These are phyloP conservation scores for Cladosporium oxysporum DNA, from an alignment of 2,329 filamentous ascomycete genomes.

Conservation along the genomic window DNA sequence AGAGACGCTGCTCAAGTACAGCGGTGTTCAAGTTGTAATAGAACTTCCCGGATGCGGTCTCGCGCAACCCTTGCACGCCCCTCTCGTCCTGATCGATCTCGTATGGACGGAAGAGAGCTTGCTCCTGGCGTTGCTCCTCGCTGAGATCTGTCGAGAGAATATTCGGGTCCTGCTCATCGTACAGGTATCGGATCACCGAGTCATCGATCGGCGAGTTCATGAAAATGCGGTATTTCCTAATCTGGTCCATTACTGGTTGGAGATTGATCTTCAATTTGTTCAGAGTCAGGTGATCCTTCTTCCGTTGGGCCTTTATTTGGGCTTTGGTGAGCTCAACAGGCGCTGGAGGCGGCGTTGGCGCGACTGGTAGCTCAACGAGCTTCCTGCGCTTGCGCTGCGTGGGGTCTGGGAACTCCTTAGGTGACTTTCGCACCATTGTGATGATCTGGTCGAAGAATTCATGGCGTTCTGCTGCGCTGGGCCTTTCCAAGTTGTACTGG, in stretches of 20 bases:
- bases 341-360: constrained; percentile 64
- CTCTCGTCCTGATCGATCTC: constrained; percentile 78
- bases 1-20: constrained; percentile 92
- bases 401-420: constrained; percentile 83
- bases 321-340: constrained; percentile 66
- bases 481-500: constrained; percentile 67
- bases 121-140: constrained; percentile 55
- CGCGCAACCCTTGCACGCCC: constrained; percentile 72
- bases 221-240: constrained; percentile 82
- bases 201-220: constrained; percentile 64
- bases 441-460: constrained; percentile 79
- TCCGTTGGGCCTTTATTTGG: constrained; percentile 76
- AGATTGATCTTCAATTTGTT: constrained; percentile 87
- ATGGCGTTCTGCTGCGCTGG: constrained; percentile 62
- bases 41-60: constrained; percentile 76
- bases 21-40: constrained; percentile 94
- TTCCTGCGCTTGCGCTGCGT: constrained; percentile 82
- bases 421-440: constrained; percentile 74
- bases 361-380: constrained; percentile 74
- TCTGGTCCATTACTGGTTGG: constrained; percentile 95
- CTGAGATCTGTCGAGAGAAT: constrained; percentile 62
- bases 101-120: constrained; percentile 67
- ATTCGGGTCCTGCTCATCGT: constrained; percentile 77
- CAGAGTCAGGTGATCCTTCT: constrained; percentile 78
- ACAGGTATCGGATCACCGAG: constrained; percentile 74